Evolutionary conservation across 202 grass and related monocot genomes (phyloP).

Genomic region (Alloteropsis angusta): DNA sequence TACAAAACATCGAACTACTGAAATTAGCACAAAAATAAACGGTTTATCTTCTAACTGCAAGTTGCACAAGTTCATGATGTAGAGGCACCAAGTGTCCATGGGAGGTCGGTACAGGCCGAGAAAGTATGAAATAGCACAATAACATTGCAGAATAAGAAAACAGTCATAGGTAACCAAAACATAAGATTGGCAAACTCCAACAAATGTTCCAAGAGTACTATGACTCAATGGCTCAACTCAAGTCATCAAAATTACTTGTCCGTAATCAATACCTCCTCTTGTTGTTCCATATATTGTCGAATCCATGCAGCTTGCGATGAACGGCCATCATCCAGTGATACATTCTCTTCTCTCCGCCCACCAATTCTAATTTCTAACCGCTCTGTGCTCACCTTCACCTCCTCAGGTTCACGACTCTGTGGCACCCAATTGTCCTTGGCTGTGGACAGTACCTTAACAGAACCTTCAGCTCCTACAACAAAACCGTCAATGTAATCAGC

Average conservation of each 20-base stretch:
- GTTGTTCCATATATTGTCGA: slow-evolving; percentile 85
- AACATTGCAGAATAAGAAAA: slow-evolving; percentile 1
- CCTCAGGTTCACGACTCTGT: slow-evolving; percentile 40
- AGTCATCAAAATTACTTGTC: not conserved
- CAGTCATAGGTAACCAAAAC: not conserved
- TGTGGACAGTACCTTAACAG: slow-evolving; percentile 76
- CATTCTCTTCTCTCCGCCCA: slow-evolving; percentile 38
- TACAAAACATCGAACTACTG: not conserved
- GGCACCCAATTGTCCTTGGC: slow-evolving; percentile 80
- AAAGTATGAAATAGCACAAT: not conserved
- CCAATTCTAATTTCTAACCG: slow-evolving; percentile 41
- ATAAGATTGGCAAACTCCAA: not conserved
- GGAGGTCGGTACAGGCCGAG: not conserved
- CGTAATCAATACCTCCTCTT: slow-evolving; percentile 63
- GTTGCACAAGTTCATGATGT: not conserved
- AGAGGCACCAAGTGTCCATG: not conserved
- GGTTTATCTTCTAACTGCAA: not conserved
- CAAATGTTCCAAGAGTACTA: not conserved
- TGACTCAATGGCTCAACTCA: not conserved
- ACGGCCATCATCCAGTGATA: slow-evolving; percentile 62
- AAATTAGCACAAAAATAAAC: slow-evolving; percentile 4
- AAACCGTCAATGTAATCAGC: slow-evolving; percentile 7
- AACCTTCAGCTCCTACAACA: slow-evolving; percentile 45
- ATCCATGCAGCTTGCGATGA: slow-evolving; percentile 84
- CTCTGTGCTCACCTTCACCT: slow-evolving; percentile 30